Evolutionary conservation across 2,329 filamentous ascomycete species (phyloP).

Genomic region (Stemphylium beticola): DNA sequence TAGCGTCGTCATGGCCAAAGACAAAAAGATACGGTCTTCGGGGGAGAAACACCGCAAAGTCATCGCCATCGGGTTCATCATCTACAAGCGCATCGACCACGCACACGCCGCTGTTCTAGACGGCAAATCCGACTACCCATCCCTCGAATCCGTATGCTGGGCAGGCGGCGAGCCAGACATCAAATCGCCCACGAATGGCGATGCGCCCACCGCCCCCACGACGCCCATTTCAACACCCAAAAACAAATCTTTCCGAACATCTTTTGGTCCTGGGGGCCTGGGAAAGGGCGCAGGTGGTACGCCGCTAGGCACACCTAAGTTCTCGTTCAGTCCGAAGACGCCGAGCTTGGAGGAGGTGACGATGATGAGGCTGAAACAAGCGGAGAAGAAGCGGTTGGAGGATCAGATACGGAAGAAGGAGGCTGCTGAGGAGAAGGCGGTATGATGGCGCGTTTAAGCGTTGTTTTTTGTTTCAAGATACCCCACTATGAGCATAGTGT

Average conservation of each 20-base stretch:
- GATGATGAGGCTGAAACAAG: slow-evolving; percentile 54
- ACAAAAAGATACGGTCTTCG: slow-evolving; percentile 59
- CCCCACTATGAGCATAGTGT: neutral
- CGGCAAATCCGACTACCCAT: slow-evolving; percentile 54
- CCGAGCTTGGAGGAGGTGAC: slow-evolving; percentile 51
- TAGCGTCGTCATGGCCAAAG: slow-evolving; percentile 60
- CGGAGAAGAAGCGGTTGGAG: slow-evolving; percentile 53
- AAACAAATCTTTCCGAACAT: slow-evolving; percentile 36
- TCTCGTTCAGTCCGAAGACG: slow-evolving; percentile 50
- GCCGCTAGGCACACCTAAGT: slow-evolving; percentile 47
- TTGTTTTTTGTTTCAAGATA: slow-evolving; percentile 4
- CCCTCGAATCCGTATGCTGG: slow-evolving; percentile 63
- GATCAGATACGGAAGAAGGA: slow-evolving; percentile 53
- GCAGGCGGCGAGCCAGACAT: slow-evolving; percentile 61
- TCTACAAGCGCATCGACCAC: slow-evolving; percentile 64
- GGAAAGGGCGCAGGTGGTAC: slow-evolving; percentile 26
- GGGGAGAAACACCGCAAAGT: slow-evolving; percentile 59
- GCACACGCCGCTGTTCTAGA: slow-evolving; percentile 64
- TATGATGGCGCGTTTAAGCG: neutral
- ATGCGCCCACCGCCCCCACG: slow-evolving; percentile 30
- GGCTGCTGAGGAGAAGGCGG: slow-evolving; percentile 32
- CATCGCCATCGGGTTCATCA: slow-evolving; percentile 60
- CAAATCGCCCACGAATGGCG: slow-evolving; percentile 22
- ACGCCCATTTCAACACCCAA: slow-evolving; percentile 37
- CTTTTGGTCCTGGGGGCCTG: slow-evolving; percentile 29